phyloP scores from a whole-genome alignment of 148 eudicot species.

The Chenopodium quinoa region DNA sequence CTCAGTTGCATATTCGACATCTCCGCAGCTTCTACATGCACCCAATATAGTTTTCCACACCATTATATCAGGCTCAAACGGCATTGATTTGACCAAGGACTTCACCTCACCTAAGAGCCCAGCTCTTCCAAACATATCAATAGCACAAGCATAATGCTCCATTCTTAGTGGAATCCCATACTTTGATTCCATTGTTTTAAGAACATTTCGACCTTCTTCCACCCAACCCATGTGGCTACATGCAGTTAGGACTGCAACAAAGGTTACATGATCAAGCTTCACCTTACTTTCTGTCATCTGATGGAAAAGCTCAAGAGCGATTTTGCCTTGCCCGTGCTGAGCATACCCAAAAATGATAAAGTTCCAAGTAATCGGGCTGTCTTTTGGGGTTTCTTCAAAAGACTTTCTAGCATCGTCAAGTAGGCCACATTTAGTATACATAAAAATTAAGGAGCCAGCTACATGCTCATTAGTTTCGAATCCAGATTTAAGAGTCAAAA shows the following conservation, averaged over 20 bases:
- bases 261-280: conserved; percentile 63
- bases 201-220: conserved; percentile 51
- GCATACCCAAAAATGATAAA: conserved; percentile 70
- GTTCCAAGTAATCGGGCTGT: conserved; percentile 66
- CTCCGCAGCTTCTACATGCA: conserved; percentile 61
- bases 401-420: conserved; percentile 53
- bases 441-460: conserved; percentile 53
- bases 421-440: conserved; percentile 72
- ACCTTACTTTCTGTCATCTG: conserved; percentile 40
- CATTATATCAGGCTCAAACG: conserved; percentile 70
- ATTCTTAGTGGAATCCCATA: conserved; percentile 50
- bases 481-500: conserved; percentile 34
- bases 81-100: conserved; percentile 54
- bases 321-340: conserved; percentile 62
- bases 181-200: conserved; percentile 48
- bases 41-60: conserved; percentile 64
- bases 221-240: conserved; percentile 77
- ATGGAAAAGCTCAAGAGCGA: conserved; percentile 54
- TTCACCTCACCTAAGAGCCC: conserved; percentile 53
- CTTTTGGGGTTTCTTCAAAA: conserved; percentile 48
- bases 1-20: conserved; percentile 53
- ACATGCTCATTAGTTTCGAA: conserved; percentile 59
- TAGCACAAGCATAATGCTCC: conserved; percentile 79
- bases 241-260: conserved; percentile 67
- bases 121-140: conserved; percentile 70